These are phyloP conservation scores for Calycina marina DNA, from an alignment of 2,329 filamentous ascomycete genomes.

Conservation along the genomic window DNA sequence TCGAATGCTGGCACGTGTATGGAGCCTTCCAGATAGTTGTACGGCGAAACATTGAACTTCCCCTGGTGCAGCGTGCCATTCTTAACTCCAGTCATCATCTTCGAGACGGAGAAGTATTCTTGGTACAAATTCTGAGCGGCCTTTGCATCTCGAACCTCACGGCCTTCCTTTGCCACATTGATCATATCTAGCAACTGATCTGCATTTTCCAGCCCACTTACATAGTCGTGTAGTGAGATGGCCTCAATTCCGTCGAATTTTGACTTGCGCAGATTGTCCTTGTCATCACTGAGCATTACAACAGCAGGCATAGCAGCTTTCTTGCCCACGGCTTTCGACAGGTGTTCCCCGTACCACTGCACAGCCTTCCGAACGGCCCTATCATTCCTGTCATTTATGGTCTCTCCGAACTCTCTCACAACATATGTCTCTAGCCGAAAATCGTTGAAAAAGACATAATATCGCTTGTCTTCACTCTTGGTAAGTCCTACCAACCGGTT, in stretches of 20 bases:
- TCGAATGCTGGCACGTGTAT: slow-evolving; percentile 84
- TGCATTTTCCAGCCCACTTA: slow-evolving; percentile 69
- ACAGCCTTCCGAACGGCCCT: slow-evolving; percentile 76
- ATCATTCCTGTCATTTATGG: slow-evolving; percentile 94
- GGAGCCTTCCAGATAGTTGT: slow-evolving; percentile 93
- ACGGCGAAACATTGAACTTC: slow-evolving; percentile 88
- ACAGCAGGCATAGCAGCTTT: slow-evolving; percentile 53
- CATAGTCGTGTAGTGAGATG: slow-evolving; percentile 59
- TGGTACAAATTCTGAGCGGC: slow-evolving; percentile 61
- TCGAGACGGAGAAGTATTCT: slow-evolving; percentile 79
- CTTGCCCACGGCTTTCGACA: slow-evolving; percentile 42
- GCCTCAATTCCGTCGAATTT: slow-evolving; percentile 60
- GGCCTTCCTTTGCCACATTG: slow-evolving; percentile 58
- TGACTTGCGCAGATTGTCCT: slow-evolving; percentile 72
- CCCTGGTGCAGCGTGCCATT: slow-evolving; percentile 83
- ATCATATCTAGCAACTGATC: slow-evolving; percentile 89
- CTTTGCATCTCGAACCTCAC: slow-evolving; percentile 48
- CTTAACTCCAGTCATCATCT: slow-evolving; percentile 88
- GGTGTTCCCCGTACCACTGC: slow-evolving; percentile 79
- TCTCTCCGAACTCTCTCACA: slow-evolving; percentile 58
- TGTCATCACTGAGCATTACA: slow-evolving; percentile 90
- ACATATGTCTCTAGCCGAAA: slow-evolving; percentile 89
- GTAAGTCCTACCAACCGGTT: slow-evolving; percentile 83
- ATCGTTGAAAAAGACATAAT: slow-evolving; percentile 98
- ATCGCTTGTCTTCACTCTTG: slow-evolving; percentile 91